Conservation (phyloP, 2,329 filamentous ascomycete species). For the Scedosporium boydii region DNA sequence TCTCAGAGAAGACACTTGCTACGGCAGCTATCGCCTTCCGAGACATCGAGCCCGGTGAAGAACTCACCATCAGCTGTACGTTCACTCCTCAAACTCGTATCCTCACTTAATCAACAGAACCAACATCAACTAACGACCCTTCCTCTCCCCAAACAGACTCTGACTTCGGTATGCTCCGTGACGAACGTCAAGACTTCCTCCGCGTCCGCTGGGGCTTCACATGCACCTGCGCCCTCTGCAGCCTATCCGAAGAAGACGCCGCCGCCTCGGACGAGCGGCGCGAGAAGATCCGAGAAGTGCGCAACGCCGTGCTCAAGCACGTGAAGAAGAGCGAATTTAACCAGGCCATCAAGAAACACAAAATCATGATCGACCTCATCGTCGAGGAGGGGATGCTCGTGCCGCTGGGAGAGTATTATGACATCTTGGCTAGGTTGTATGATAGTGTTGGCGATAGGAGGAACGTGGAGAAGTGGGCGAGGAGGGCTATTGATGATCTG, state of each 20-base stretch:
- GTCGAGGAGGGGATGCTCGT: constrained; percentile 16
- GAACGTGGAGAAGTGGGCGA: neutral
- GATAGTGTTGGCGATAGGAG: neutral
- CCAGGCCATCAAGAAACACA: constrained; percentile 15
- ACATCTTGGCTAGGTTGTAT: constrained; percentile 14
- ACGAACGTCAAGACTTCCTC: constrained; percentile 16
- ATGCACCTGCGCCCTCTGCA: constrained; percentile 19
- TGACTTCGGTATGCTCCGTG: constrained; percentile 14
- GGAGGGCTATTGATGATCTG: constrained; percentile 3
- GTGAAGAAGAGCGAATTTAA: constrained; percentile 14
- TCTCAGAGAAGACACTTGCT: constrained; percentile 13
- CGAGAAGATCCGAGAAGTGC: constrained; percentile 15
- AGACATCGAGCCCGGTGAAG: constrained; percentile 17
- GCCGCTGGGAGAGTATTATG: constrained; percentile 18
- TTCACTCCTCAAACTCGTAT: neutral
- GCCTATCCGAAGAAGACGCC: constrained; percentile 14
- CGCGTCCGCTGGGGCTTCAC: constrained; percentile 18
- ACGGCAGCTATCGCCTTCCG: constrained; percentile 17
- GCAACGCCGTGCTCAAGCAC: constrained; percentile 14
- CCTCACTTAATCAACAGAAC: neutral
- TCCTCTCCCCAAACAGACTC: constrained; percentile 13
- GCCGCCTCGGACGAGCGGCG: constrained; percentile 21
- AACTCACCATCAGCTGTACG: constrained; percentile 20
- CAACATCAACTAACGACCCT: neutral
- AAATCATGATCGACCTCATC: constrained; percentile 16